phyloP scores from a whole-genome alignment of 345 rosid genomes.

The Gossypium raimondii region DNA sequence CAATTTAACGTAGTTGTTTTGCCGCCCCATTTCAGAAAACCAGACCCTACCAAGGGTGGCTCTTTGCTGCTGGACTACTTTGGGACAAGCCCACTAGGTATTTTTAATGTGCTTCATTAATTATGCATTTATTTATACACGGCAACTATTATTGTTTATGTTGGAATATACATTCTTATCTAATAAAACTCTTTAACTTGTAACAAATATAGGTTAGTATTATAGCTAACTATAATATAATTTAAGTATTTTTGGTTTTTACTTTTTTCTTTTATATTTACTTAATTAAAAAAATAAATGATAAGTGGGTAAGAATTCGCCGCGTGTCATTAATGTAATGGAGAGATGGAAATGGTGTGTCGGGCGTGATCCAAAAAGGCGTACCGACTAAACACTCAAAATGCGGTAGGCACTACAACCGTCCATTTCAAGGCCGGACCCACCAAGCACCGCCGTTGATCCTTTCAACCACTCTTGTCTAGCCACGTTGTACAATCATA shows the following conservation, averaged over 20 bases:
- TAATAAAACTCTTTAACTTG: too few relatives aligned
- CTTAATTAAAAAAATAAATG: neutral
- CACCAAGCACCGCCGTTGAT: neutral
- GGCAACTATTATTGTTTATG: too few relatives aligned
- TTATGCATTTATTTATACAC: too few relatives aligned
- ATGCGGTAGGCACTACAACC: neutral
- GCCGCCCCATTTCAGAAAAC: slow-evolving; percentile 40
- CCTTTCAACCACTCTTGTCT: neutral
- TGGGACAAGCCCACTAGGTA: neutral
- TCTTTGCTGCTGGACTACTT: neutral
- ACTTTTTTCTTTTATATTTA: too few relatives aligned
- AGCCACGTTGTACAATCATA: neutral
- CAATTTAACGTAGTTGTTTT: slow-evolving; percentile 21
- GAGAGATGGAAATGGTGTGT: neutral
- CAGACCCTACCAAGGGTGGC: slow-evolving; percentile 19
- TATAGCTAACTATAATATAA: too few relatives aligned
- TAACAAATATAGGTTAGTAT: too few relatives aligned
- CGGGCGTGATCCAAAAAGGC: neutral
- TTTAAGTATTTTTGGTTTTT: too few relatives aligned
- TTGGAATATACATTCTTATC: too few relatives aligned
- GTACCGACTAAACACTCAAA: neutral
- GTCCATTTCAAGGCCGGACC: neutral
- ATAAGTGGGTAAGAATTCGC: neutral
- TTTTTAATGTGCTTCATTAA: neutral
- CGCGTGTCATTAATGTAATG: neutral